Percentiles rank a stretch among this genome's conserved stretches.
Conservation (phyloP, 148 eudicot genomes). For the Diospyros lotus region DNA sequence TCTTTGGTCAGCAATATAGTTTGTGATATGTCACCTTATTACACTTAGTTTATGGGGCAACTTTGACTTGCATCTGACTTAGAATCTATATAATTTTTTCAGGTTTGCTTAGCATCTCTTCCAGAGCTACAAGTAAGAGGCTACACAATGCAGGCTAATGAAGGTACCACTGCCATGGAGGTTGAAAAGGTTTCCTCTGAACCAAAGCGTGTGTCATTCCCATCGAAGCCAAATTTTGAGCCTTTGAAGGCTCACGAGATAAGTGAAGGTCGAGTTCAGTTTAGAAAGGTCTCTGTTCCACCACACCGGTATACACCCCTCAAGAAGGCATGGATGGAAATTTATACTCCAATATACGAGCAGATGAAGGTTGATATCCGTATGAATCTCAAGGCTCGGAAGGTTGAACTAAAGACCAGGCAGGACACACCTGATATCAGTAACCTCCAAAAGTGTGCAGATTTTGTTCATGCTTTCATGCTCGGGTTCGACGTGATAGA, state of each 20-base stretch:
- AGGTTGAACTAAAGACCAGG: constrained; percentile 72
- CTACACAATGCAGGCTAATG: too few relatives aligned
- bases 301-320: constrained; percentile 69
- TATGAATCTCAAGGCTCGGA: constrained; percentile 69
- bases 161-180: constrained; percentile 39
- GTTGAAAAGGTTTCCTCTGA: constrained; percentile 29
- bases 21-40: too few relatives aligned
- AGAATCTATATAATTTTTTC: too few relatives aligned
- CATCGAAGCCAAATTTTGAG: constrained; percentile 50
- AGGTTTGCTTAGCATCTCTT: too few relatives aligned
- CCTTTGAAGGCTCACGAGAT: constrained; percentile 79
- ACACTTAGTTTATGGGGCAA: too few relatives aligned
- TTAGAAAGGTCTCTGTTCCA: constrained; percentile 62
- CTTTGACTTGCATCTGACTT: too few relatives aligned
- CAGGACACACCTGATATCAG: constrained; percentile 70
- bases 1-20: too few relatives aligned
- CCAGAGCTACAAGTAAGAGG: too few relatives aligned
- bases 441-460: constrained; percentile 76
- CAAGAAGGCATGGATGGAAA: constrained; percentile 76
- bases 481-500: constrained; percentile 75
- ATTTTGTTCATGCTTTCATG: constrained; percentile 82
- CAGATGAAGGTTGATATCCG: constrained; percentile 85
- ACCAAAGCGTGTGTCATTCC: constrained; percentile 22
- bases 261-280: constrained; percentile 65
- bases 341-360: constrained; percentile 65